Conservation (phyloP, 1,284 basidiomycete genomes). For the Sporisorium iseilematis-ciliati region DNA sequence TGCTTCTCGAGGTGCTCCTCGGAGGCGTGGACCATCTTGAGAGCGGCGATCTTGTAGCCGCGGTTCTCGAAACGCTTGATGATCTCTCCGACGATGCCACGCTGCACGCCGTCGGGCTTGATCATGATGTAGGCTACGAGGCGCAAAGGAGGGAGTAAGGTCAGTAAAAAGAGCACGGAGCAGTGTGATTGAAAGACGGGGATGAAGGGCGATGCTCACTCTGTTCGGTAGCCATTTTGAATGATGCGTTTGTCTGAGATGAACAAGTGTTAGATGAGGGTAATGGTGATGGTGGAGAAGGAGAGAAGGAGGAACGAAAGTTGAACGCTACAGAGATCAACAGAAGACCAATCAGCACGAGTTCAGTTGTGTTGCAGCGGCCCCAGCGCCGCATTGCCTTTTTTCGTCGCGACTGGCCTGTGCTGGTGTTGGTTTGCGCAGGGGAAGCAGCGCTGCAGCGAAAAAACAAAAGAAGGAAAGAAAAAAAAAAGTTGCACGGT, state of each 20-base stretch:
- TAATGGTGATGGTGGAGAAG: not conserved
- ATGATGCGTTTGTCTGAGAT: constrained; percentile 10
- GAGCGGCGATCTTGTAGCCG: constrained; percentile 67
- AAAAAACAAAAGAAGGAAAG: not conserved
- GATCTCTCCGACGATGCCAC: constrained; percentile 68
- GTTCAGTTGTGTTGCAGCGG: constrained; percentile 15
- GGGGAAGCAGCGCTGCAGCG: not conserved
- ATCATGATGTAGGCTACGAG: constrained; percentile 67
- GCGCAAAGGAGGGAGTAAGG: not conserved
- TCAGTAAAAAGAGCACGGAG: not conserved
- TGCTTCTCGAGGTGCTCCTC: constrained; percentile 69
- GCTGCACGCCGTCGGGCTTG: constrained; percentile 69
- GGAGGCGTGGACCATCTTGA: constrained; percentile 68
- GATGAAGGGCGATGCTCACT: constrained; percentile 38
- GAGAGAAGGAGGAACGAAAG: constrained; percentile 3
- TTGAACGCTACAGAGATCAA: constrained; percentile 15
- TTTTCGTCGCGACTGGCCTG: not conserved
- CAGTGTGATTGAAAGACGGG: not conserved
- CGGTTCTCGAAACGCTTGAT: constrained; percentile 66
- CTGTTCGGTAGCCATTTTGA: constrained; percentile 67
- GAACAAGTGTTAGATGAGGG: constrained; percentile 12
- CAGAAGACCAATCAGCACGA: constrained; percentile 27
- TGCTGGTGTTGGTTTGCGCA: not conserved
- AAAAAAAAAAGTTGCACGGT: constrained; percentile 17
- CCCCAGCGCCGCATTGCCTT: constrained; percentile 9